Evolutionary conservation across 805 yeast genomes (phyloP).

Genomic region (Wickerhamiella galacta): DNA sequence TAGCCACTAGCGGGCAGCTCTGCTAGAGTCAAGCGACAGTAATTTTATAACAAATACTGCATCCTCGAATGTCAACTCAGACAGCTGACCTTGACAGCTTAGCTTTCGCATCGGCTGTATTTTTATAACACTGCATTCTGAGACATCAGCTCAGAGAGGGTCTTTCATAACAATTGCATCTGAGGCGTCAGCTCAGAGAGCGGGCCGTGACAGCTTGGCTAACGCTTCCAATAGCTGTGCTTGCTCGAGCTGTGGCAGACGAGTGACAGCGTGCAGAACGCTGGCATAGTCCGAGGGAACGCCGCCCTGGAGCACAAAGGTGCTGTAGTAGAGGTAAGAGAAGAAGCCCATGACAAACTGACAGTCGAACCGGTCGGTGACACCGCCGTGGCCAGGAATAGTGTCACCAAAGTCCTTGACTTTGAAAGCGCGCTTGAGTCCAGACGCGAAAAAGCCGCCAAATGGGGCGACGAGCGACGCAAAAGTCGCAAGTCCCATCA

Average conservation of each 20-base stretch:
- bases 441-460: constrained; percentile 96
- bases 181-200: neutral
- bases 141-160: no score
- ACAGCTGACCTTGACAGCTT: no score
- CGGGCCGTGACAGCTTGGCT: constrained; percentile 1
- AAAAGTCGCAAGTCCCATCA: constrained; percentile 72
- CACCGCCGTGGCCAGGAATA: constrained; percentile 98
- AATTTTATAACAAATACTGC: no score
- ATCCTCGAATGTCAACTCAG: no score
- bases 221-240: neutral
- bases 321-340: constrained; percentile 79
- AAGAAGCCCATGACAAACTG: constrained; percentile 97
- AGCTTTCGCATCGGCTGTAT: no score
- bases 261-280: constrained; percentile 48
- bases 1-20: no score
- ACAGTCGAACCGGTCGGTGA: constrained; percentile 94
- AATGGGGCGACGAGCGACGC: constrained; percentile 96
- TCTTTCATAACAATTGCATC: no score
- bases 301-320: constrained; percentile 55
- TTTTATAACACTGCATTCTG: no score
- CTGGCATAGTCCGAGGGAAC: constrained; percentile 39
- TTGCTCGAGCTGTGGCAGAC: neutral
- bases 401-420: constrained; percentile 97
- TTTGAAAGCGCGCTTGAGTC: constrained; percentile 90
- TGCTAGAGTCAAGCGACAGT: no score